Base-by-base conservation (phyloP, 2,329 filamentous ascomycete genomes). In the Penicillium vulpinum region DNA sequence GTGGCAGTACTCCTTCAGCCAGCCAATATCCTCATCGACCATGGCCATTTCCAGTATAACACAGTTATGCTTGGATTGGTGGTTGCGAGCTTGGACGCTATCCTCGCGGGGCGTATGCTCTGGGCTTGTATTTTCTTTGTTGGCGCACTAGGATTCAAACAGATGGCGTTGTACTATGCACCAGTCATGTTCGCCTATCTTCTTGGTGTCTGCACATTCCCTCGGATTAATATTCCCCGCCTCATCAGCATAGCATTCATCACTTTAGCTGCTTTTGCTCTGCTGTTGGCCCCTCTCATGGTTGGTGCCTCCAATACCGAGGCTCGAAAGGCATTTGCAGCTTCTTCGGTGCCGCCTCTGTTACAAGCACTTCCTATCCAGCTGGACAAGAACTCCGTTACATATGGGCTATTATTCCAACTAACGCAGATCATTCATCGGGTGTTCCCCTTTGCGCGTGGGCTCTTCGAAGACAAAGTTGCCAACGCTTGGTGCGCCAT, bases 161-260 rank as follows among this genome's bases (percentile, higher is more conserved):
- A 99, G 75, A 99, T 99, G 95, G 93, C 93, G 1, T 82, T 99
- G 16, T 99, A 97, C 78, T 99, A 97, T 75, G 92, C 95, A 3
- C 92, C 95, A 15, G 88, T 88, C 21, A 88, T 97, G 56, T 97
- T 97, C 73, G 89, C 91, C 31, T 99, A 92, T 70, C 85, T 99
- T 2, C 80, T 97, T 0, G 94, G 93, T 9, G 86, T 88, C 68
- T 97, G 92, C 70, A 67, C 95, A n/a, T 88, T 87, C 61, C 92
- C 92, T 0, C 80, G 81, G 11, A 75, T 92, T 67, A 87, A 88
- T 54, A 66, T 87, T 2, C 72, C 82, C 0, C 86, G 91, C 3
- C 84, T 97, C 24, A 63, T 94, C 5, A 84, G 84, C 8, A 93
- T 97, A 61, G 87, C 89, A 0, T 71, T 91, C 24, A 83, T 88